Conservation (phyloP, 2,329 filamentous ascomycete genomes). For the Xylariomycetidae sp. region DNA sequence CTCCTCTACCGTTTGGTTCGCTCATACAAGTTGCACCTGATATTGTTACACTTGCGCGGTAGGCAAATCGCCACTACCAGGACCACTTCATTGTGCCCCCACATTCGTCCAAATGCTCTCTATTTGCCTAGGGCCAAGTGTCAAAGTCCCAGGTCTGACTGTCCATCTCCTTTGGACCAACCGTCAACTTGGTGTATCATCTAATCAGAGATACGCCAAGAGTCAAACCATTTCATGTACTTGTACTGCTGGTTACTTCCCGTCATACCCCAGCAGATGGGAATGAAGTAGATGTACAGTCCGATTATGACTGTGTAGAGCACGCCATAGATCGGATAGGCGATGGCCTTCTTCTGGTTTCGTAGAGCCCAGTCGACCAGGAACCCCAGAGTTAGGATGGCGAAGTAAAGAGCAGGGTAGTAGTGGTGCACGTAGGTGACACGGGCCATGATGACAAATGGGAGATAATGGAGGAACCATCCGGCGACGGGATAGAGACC, state of each 20-base stretch:
- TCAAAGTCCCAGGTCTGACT: too few relatives aligned
- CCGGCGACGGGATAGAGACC: slow-evolving; percentile 87
- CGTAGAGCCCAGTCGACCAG: slow-evolving; percentile 76
- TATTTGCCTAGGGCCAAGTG: too few relatives aligned
- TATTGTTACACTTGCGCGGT: too few relatives aligned
- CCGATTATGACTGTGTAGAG: slow-evolving; percentile 72
- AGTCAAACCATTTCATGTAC: slow-evolving; percentile 90
- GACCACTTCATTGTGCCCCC: too few relatives aligned
- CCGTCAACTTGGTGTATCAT: too few relatives aligned
- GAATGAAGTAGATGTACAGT: slow-evolving; percentile 85
- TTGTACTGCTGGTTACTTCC: slow-evolving; percentile 77
- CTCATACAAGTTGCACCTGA: too few relatives aligned
- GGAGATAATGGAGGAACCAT: slow-evolving; percentile 94
- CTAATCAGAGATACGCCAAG: slow-evolving; percentile 80
- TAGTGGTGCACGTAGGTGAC: slow-evolving; percentile 99
- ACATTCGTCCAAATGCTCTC: too few relatives aligned
- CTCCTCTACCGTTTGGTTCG: too few relatives aligned
- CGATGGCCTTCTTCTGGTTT: slow-evolving; percentile 55
- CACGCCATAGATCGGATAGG: slow-evolving; percentile 63
- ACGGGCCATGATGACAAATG: slow-evolving; percentile 95
- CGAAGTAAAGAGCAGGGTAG: slow-evolving; percentile 96
- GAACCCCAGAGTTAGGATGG: slow-evolving; percentile 86
- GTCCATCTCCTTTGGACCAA: too few relatives aligned
- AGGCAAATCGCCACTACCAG: too few relatives aligned
- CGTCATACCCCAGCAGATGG: slow-evolving; percentile 94